Conservation (phyloP, 2,329 filamentous ascomycete genomes). For the Diaporthe sp. region DNA sequence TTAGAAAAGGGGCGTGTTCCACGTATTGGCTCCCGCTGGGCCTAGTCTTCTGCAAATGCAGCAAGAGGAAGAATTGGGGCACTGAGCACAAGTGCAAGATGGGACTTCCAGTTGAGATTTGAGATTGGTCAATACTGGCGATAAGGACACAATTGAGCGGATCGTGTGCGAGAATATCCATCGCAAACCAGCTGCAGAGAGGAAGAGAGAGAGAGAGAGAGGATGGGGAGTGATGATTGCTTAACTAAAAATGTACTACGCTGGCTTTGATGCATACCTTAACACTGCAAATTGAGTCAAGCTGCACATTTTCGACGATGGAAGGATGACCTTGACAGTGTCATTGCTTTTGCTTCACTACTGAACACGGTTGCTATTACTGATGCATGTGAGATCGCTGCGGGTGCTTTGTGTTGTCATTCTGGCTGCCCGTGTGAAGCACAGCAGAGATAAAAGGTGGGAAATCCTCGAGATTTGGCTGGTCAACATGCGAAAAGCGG, state of each 20-base stretch:
- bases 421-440: too few relatives aligned
- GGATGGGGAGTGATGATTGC: neutral
- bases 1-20: too few relatives aligned
- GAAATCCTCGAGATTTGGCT: too few relatives aligned
- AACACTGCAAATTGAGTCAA: neutral
- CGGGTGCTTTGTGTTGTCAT: neutral
- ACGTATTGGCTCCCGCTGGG: neutral
- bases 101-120: neutral
- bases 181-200: neutral
- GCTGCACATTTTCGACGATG: neutral
- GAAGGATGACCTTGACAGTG: neutral
- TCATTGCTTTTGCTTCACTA: neutral
- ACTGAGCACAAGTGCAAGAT: neutral
- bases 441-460: too few relatives aligned
- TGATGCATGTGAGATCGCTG: neutral
- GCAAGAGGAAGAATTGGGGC: too few relatives aligned
- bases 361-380: neutral
- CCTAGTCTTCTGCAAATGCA: neutral
- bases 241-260: neutral
- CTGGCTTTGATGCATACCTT: neutral
- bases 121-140: neutral
- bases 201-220: too few relatives aligned
- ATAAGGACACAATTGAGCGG: too few relatives aligned
- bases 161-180: neutral
- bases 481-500: too few relatives aligned